Evolutionary conservation across 202 grass and related monocot genomes (phyloP), one percentile per base, ranked within the genome.

Genomic region (Setaria viridis): DNA sequence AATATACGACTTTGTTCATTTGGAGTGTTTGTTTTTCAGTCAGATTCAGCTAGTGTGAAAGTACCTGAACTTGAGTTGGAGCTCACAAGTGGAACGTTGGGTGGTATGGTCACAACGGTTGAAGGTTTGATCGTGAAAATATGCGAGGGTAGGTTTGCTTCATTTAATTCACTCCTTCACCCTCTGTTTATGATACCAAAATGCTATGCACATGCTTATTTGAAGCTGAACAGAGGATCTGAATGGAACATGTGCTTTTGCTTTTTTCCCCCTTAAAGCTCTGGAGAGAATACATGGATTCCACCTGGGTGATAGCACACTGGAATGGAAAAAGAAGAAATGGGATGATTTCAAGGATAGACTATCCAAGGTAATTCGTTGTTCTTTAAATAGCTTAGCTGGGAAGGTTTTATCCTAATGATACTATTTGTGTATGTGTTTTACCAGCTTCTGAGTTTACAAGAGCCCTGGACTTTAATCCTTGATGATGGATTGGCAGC

Each of bases 61-160:
- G 91, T 98, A 80, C 93, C 95, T 63, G 93, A 98, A 84, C 88
- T 98, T 86, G 95, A 98, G 15, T 85, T 98, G 81, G 95, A 98
- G 81, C 86, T 95, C 67, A 6, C 93, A 76, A 88, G 86, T 55
- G 95, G 93, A 83, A 98, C 93, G 13, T 84, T 98, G 72, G 95
- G 95, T 72, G 95, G 95, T 56, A 82, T 95, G 79, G 93, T 98
- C 46, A 98, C 95, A 64, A 98, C 95, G 43, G 93, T 95, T 71
- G 95, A 98, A 94, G 95, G 95, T 77, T 87, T 98, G 43, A 95
- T 98, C 84, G 82, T 90, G n/a, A 94, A 98, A 84, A 98, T 92
- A 85, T 89, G 91, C 1, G 95, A 98, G 82, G 89, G 95, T 98
- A 95, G 63, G 91, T 82, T 80, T 3, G 5, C 25, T 9, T 54